Evolutionary conservation across 139 green algal genomes (phyloP).

Genomic region (Micractinium sp.): DNA sequence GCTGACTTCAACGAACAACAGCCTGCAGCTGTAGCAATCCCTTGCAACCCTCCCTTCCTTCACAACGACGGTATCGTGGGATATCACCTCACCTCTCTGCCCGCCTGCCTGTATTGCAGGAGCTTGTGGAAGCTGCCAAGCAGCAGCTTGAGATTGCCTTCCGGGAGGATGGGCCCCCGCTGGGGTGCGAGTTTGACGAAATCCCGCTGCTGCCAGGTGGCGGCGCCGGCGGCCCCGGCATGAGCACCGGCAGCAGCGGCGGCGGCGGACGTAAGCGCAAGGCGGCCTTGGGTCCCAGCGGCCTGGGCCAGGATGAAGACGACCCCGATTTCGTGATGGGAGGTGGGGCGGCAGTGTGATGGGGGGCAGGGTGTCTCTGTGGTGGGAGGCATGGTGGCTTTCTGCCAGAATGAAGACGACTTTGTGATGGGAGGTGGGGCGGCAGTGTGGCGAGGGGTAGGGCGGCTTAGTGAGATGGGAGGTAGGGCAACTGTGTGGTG

Average conservation of each 20-base stretch:
- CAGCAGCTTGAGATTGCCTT: slow-evolving; percentile 58
- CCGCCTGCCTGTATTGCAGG: not conserved
- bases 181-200: slow-evolving; percentile 72
- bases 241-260: slow-evolving; percentile 12
- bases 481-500: no score
- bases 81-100: no score
- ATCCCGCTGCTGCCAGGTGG: not conserved
- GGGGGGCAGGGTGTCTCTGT: no score
- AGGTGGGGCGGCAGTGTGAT: not conserved
- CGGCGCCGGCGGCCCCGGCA: not conserved
- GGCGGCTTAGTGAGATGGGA: not conserved
- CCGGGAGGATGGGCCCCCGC: slow-evolving; percentile 70
- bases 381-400: no score
- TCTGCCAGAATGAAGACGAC: not conserved
- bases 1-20: no score
- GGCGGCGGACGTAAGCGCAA: slow-evolving; percentile 9
- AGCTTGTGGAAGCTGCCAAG: slow-evolving; percentile 65
- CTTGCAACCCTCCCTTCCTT: no score
- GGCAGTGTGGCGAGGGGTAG: not conserved
- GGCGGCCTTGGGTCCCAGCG: not conserved
- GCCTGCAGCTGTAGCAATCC: no score
- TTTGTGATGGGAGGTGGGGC: not conserved
- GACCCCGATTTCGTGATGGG: slow-evolving; percentile 40
- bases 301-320: slow-evolving; percentile 6
- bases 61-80: no score